Evolutionary conservation across 495 filamentous ascomycete genomes (phyloP).

Genomic region (Neurospora sp.): DNA sequence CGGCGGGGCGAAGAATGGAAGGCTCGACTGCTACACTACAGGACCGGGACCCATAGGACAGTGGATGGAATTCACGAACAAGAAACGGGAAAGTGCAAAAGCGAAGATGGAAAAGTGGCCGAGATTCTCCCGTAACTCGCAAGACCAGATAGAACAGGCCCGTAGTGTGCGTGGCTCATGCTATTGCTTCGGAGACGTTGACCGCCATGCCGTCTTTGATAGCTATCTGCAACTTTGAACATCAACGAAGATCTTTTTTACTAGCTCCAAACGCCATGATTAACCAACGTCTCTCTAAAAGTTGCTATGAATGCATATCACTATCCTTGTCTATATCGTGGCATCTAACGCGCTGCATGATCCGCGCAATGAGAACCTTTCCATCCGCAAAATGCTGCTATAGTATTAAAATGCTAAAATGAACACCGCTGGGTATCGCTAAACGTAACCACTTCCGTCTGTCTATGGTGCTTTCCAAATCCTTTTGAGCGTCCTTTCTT

Average conservation of each 20-base stretch:
- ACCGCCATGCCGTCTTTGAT: neutral
- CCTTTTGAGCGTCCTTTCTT: neutral
- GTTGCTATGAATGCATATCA: neutral
- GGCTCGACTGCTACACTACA: neutral
- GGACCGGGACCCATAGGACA: neutral
- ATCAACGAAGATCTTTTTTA: neutral
- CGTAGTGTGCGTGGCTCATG: neutral
- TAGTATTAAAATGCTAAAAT: neutral
- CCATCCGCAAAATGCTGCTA: neutral
- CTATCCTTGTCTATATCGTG: neutral
- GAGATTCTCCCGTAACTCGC: conserved; percentile 1
- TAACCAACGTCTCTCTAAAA: neutral
- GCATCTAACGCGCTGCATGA: neutral
- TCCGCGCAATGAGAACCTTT: neutral
- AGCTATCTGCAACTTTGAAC: neutral
- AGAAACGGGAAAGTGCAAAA: neutral
- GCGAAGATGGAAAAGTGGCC: neutral
- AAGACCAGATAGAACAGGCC: neutral
- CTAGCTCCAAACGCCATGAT: neutral
- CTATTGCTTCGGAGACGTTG: neutral
- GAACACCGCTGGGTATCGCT: neutral
- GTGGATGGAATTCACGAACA: neutral
- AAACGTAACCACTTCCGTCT: neutral
- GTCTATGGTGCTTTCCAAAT: neutral
- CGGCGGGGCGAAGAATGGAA: neutral